A percentile compares a stretch with the other conserved stretches of the same genome.
Conservation (phyloP, 805 yeast genomes). For the Scheffersomyces ergatensis region DNA sequence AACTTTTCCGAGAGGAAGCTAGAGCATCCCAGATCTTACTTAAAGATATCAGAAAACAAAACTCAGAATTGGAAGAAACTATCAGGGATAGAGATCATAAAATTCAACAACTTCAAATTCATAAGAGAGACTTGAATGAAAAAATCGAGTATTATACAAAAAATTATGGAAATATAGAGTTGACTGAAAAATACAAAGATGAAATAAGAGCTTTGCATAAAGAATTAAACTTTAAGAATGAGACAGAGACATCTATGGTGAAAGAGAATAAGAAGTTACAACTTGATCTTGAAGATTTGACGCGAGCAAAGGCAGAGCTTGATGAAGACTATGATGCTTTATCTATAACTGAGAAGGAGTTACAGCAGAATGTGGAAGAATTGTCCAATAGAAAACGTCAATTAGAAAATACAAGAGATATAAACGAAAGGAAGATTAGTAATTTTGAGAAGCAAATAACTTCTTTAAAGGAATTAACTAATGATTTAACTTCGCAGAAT, state of each 20-base stretch:
- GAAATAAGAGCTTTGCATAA: conserved; percentile 55
- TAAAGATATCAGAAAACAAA: conserved; percentile 49
- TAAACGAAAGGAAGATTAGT: conserved; percentile 34
- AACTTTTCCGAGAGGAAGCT: conserved; percentile 50
- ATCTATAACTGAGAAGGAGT: conserved; percentile 39
- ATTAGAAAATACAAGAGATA: conserved; percentile 31
- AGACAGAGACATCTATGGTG: conserved; percentile 63
- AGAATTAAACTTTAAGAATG: conserved; percentile 53
- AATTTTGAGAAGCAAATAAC: conserved; percentile 48
- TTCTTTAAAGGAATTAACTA: conserved; percentile 56
- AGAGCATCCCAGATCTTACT: conserved; percentile 51
- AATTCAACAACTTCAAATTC: conserved; percentile 46
- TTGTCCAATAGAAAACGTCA: conserved; percentile 24
- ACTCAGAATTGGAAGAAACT: conserved; percentile 51
- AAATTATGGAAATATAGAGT: conserved; percentile 38
- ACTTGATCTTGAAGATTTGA: conserved; percentile 53
- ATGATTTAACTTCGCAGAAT: conserved; percentile 61
- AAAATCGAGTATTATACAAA: conserved; percentile 53
- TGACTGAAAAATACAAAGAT: conserved; percentile 43
- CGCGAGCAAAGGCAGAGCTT: conserved; percentile 19
- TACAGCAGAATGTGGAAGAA: conserved; percentile 28
- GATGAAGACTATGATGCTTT: conserved; percentile 32
- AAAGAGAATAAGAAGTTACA: conserved; percentile 61
- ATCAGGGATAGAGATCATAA: conserved; percentile 59
- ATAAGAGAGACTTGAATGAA: conserved; percentile 51